Conservation (phyloP, 768 basidiomycete species). For the Russula sp. region DNA sequence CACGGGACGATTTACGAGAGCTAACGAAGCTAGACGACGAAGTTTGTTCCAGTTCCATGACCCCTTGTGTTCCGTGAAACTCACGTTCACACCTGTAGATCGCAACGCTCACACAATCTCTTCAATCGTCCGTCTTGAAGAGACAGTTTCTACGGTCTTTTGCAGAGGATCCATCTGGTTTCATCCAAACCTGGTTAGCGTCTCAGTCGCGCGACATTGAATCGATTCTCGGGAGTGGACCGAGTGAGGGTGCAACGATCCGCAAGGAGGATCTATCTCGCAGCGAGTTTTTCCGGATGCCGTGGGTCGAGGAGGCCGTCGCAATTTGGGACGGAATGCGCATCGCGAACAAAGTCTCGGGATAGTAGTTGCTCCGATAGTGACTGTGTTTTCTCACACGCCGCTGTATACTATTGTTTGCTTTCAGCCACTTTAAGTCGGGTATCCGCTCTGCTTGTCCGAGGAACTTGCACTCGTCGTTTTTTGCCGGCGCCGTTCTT, state of each 20-base stretch:
- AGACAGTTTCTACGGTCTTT: conserved; percentile 82
- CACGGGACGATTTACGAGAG: conserved; percentile 62
- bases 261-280: conserved; percentile 84
- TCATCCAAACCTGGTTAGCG: conserved; percentile 87
- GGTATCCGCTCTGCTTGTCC: not conserved
- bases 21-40: conserved; percentile 81
- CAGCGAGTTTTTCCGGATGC: conserved; percentile 86
- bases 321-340: conserved; percentile 79
- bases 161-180: conserved; percentile 66
- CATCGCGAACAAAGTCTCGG: conserved; percentile 38
- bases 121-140: conserved; percentile 84
- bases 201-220: conserved; percentile 91
- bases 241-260: conserved; percentile 69
- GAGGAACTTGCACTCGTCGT: not conserved
- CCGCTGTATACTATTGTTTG: not conserved
- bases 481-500: not conserved
- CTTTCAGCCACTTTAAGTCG: not conserved
- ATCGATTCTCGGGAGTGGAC: conserved; percentile 81
- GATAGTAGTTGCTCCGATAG: conserved; percentile 2
- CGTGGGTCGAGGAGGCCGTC: conserved; percentile 89
- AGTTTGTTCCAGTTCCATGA: conserved; percentile 37
- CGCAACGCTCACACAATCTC: conserved; percentile 73
- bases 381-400: not conserved
- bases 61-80: not conserved
- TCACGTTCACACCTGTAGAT: conserved; percentile 43